phyloP scores from a whole-genome alignment of 148 eudicot species.

The Rheum nobile region DNA sequence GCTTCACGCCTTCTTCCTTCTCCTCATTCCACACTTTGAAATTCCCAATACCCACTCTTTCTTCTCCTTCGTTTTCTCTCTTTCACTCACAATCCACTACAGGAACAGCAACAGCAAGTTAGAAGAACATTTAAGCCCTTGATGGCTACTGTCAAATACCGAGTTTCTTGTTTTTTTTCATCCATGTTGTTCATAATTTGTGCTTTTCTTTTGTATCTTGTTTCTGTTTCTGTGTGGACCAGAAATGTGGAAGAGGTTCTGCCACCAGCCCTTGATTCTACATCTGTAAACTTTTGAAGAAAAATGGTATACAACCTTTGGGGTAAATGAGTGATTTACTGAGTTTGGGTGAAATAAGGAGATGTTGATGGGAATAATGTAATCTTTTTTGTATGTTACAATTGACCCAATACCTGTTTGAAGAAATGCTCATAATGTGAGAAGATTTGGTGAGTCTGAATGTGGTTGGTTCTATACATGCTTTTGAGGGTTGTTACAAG shows the following conservation, averaged over 20 bases:
- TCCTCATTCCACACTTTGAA: background rate
- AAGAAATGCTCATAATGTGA: background rate
- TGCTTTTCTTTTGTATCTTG: background rate
- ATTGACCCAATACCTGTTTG: background rate
- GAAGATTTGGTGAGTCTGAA: background rate
- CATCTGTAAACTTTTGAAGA: too few species aligned
- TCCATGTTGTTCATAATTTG: background rate
- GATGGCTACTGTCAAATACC: slow-evolving; percentile 9
- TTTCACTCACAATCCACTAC: background rate
- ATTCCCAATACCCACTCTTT: background rate
- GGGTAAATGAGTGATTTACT: background rate
- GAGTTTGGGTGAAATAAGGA: too few species aligned
- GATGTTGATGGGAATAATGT: too few species aligned
- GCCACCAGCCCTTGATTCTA: slow-evolving; percentile 55
- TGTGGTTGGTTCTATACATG: background rate
- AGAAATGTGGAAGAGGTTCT: slow-evolving; percentile 38
- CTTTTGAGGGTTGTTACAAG: slow-evolving; percentile 45
- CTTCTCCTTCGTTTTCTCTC: background rate
- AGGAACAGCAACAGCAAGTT: background rate
- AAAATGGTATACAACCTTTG: background rate
- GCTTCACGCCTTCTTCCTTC: background rate
- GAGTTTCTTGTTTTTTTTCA: background rate
- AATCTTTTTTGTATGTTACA: too few species aligned
- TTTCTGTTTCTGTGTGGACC: background rate
- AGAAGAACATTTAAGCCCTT: background rate